A percentile compares a stretch with the other conserved stretches of the same genome.
phyloP scores from a whole-genome alignment of 345 rosid species.

The Durio zibethinus region DNA sequence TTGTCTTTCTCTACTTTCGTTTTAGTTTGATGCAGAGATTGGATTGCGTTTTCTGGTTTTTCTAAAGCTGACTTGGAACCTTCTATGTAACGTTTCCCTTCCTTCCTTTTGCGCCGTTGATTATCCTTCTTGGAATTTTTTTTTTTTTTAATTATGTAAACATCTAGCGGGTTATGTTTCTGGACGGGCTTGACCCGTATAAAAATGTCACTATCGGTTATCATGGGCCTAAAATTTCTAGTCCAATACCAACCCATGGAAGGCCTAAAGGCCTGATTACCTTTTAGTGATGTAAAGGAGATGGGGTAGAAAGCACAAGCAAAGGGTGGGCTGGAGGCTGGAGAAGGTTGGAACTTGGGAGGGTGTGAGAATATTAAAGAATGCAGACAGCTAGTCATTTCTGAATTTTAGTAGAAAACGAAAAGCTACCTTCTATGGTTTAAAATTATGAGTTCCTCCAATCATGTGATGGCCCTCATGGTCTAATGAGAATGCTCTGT shows the following conservation, averaged over 20 bases:
- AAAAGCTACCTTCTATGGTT: neutral
- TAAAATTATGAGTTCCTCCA: neutral
- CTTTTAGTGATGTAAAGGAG: slow-evolving; percentile 21
- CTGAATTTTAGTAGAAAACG: neutral
- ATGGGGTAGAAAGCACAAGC: slow-evolving; percentile 11
- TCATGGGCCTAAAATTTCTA: neutral
- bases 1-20: neutral
- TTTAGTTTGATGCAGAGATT: neutral
- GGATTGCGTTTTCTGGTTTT: neutral
- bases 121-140: no score
- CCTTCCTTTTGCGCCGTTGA: no score
- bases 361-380: neutral
- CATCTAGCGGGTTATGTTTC: neutral
- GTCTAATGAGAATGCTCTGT: slow-evolving; percentile 10
- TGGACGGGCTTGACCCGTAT: neutral
- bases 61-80: neutral
- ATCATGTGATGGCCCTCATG: slow-evolving; percentile 11
- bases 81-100: neutral
- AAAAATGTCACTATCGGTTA: neutral
- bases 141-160: neutral
- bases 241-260: neutral
- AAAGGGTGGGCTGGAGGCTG: neutral
- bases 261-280: no score
- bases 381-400: neutral
- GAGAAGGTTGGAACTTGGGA: neutral